phyloP scores from a whole-genome alignment of 768 basidiomycete species.

The Suillus subaureus region DNA sequence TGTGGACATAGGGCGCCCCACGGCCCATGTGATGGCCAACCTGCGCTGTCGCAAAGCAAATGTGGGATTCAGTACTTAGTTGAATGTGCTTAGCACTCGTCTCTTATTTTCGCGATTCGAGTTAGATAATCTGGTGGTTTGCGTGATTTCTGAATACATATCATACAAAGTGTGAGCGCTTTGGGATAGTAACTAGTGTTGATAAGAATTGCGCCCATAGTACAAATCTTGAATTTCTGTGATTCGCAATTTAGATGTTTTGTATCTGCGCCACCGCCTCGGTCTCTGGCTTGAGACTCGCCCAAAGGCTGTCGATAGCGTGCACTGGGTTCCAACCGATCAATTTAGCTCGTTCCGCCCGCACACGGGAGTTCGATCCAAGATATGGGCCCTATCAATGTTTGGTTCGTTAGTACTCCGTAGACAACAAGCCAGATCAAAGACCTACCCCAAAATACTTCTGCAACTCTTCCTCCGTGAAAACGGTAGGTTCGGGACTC shows the following conservation, averaged over 20 bases:
- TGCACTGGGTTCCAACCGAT: constrained; percentile 31
- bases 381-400: constrained; percentile 16
- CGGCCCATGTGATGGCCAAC: too few relatives aligned
- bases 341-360: constrained; percentile 21
- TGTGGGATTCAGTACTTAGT: too few relatives aligned
- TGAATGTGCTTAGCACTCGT: too few relatives aligned
- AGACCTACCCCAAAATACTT: constrained; percentile 21
- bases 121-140: background rate
- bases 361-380: constrained; percentile 24
- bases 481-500: constrained; percentile 42
- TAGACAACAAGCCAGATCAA: background rate
- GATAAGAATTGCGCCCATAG: background rate
- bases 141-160: background rate
- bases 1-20: too few relatives aligned
- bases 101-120: too few relatives aligned
- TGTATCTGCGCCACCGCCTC: constrained; percentile 22
- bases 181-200: background rate
- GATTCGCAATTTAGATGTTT: background rate
- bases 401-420: background rate
- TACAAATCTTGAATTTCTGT: background rate
- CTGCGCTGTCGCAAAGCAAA: too few relatives aligned
- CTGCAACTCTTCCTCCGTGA: constrained; percentile 33
- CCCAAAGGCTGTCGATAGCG: constrained; percentile 27
- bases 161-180: background rate
- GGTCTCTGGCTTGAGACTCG: constrained; percentile 22